phyloP scores from a whole-genome alignment of 169 alveolate genomes.

The Cystoisospora suis region DNA sequence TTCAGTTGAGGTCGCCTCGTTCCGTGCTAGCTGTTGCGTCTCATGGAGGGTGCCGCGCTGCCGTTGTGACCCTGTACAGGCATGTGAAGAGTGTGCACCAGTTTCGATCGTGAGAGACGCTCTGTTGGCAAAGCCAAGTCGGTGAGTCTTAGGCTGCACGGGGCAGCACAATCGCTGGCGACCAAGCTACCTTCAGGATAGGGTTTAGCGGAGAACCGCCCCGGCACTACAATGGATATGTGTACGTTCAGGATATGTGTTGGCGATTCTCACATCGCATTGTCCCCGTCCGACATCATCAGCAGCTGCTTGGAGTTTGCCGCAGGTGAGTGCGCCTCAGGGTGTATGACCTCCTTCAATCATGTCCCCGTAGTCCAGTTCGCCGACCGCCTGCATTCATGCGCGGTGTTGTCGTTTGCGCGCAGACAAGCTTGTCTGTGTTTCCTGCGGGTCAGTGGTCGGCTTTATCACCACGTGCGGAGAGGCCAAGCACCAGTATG shows the following conservation, averaged over 20 bases:
- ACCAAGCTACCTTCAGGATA: too few relatives aligned
- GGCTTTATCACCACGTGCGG: background rate
- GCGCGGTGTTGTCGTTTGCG: background rate
- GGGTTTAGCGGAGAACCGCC: too few relatives aligned
- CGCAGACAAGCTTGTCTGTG: background rate
- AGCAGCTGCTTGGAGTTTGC: background rate
- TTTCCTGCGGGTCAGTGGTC: background rate
- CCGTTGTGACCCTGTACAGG: background rate
- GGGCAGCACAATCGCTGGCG: too few relatives aligned
- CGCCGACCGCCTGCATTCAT: too few relatives aligned
- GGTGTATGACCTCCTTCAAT: too few relatives aligned
- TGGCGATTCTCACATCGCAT: background rate
- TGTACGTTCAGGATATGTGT: slow-evolving; percentile 14
- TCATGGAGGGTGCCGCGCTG: too few relatives aligned
- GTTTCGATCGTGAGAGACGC: background rate
- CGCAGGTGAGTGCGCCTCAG: too few relatives aligned
- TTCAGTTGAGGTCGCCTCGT: background rate
- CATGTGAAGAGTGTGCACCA: slow-evolving; percentile 19
- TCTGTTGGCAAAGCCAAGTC: background rate
- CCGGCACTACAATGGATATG: too few relatives aligned
- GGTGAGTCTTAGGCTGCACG: too few relatives aligned
- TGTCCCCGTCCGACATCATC: background rate
- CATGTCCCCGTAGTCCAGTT: too few relatives aligned
- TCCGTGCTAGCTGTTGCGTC: background rate
- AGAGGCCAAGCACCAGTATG: background rate